Percentiles rank a stretch among this genome's conserved stretches.
Evolutionary conservation across 2,329 filamentous ascomycete genomes (phyloP).

Genomic region (Fusarium nanum): DNA sequence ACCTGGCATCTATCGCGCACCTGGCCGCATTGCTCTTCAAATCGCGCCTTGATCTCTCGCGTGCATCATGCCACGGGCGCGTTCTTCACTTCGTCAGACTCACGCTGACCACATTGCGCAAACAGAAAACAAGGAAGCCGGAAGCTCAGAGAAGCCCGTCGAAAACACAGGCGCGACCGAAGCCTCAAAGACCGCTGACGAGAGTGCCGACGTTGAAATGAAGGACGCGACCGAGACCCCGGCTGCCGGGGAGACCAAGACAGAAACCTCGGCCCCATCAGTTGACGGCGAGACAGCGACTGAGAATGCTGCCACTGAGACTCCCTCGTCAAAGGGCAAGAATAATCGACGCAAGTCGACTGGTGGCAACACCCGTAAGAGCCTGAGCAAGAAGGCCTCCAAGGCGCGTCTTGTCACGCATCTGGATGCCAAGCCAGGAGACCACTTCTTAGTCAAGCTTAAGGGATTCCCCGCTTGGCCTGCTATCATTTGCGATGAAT

Average conservation of each 20-base stretch:
- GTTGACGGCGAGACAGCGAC: conserved; percentile 45
- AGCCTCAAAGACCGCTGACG: conserved; percentile 44
- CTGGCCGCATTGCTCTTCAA: conserved; percentile 8
- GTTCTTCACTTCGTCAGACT: conserved; percentile 35
- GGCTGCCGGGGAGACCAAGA: conserved; percentile 47
- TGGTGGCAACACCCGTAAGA: conserved; percentile 77
- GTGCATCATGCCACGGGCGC: conserved; percentile 34
- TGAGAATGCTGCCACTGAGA: conserved; percentile 45
- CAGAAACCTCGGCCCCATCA: conserved; percentile 42
- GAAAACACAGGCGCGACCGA: conserved; percentile 46
- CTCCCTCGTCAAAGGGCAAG: conserved; percentile 48
- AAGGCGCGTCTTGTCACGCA: conserved; percentile 73
- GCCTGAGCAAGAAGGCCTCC: conserved; percentile 87
- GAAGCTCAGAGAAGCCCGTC: conserved; percentile 48
- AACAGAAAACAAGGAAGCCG: conserved; percentile 46
- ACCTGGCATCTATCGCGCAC: conserved; percentile 20
- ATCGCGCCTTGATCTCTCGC: conserved; percentile 23
- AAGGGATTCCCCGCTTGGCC: conserved; percentile 97
- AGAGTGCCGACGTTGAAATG: conserved; percentile 65
- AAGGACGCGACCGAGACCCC: conserved; percentile 51
- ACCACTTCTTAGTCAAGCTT: conserved; percentile 92
- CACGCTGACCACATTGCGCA: conserved; percentile 46
- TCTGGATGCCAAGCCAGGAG: conserved; percentile 86
- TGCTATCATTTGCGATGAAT: conserved; percentile 91
- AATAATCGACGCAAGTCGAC: conserved; percentile 80